Conservation (phyloP, 345 rosid species). For the Boechera retrofracta region DNA sequence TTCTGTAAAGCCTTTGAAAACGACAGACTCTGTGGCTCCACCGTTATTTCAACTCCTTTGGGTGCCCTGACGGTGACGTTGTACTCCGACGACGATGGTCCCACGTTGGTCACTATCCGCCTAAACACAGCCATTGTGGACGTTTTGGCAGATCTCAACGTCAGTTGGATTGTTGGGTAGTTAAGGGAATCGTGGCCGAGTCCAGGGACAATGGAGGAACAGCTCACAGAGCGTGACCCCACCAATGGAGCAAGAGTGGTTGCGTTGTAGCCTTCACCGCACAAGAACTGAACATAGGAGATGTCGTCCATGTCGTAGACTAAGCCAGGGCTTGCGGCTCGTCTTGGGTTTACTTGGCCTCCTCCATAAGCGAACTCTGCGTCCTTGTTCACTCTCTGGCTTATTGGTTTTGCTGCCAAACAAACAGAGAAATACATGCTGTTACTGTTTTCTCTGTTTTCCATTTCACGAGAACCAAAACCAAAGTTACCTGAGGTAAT, state of each 20-base stretch:
- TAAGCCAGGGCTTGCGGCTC: slow-evolving; percentile 71
- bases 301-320: slow-evolving; percentile 75
- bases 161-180: slow-evolving; percentile 84
- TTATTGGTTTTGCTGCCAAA: slow-evolving; percentile 69
- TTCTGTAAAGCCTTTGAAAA: slow-evolving; percentile 57
- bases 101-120: slow-evolving; percentile 82
- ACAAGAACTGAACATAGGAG: slow-evolving; percentile 81
- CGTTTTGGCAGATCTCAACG: slow-evolving; percentile 36
- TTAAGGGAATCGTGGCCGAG: slow-evolving; percentile 76
- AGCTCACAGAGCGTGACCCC: slow-evolving; percentile 59
- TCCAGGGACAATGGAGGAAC: slow-evolving; percentile 74
- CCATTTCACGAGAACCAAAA: neutral
- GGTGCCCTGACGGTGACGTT: slow-evolving; percentile 70
- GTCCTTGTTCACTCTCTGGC: slow-evolving; percentile 53
- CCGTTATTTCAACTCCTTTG: slow-evolving; percentile 60
- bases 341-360: slow-evolving; percentile 74
- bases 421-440: slow-evolving; percentile 19
- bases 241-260: slow-evolving; percentile 58
- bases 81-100: slow-evolving; percentile 56
- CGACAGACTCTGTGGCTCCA: slow-evolving; percentile 59
- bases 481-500: slow-evolving; percentile 70
- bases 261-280: slow-evolving; percentile 74
- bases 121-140: slow-evolving; percentile 56
- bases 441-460: neutral
- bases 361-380: slow-evolving; percentile 88